Percentiles rank a stretch among this genome's conserved stretches.
These are phyloP conservation scores for Penicillium taxi DNA, from an alignment of 495 filamentous ascomycete species.

Conservation along the genomic window DNA sequence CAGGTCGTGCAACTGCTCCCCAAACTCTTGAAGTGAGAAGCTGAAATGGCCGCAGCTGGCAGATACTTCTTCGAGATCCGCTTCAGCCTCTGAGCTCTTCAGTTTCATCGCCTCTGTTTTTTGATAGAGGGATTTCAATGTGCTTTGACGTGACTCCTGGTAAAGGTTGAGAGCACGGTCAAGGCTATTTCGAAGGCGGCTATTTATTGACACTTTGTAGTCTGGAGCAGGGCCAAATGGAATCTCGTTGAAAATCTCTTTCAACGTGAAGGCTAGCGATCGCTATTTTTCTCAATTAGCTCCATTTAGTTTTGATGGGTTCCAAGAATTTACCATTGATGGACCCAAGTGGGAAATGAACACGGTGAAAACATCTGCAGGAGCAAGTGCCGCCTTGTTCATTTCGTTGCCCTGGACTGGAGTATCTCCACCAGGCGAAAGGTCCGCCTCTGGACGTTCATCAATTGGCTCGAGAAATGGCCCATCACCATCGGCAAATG, in stretches of 20 bases:
- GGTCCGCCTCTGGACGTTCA: constrained; percentile 56
- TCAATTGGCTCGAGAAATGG: constrained; percentile 53
- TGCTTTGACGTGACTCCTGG: constrained; percentile 60
- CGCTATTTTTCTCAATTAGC: constrained; percentile 43
- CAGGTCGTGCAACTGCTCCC: constrained; percentile 76
- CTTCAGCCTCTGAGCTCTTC: constrained; percentile 63
- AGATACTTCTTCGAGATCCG: constrained; percentile 92
- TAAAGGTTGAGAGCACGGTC: constrained; percentile 73
- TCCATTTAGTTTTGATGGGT: neutral
- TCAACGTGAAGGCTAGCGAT: constrained; percentile 82
- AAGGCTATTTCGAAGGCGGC: constrained; percentile 69
- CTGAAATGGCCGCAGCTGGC: constrained; percentile 94
- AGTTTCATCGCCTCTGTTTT: constrained; percentile 59
- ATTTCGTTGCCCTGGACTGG: constrained; percentile 10
- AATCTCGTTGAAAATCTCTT: constrained; percentile 78
- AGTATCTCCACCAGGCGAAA: constrained; percentile 25
- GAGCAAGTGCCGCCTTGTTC: constrained; percentile 31
- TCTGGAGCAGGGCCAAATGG: constrained; percentile 63
- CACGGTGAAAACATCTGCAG: constrained; percentile 73
- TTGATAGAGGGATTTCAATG: constrained; percentile 70
- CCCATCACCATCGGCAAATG: constrained; percentile 35
- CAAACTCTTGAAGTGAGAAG: constrained; percentile 80
- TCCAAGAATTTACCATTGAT: constrained; percentile 57
- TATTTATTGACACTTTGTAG: constrained; percentile 63
- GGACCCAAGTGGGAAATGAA: constrained; percentile 86